These are phyloP conservation scores for Austroboletus novae-zelandiae DNA, from an alignment of 1,284 basidiomycete species.

Conservation along the genomic window DNA sequence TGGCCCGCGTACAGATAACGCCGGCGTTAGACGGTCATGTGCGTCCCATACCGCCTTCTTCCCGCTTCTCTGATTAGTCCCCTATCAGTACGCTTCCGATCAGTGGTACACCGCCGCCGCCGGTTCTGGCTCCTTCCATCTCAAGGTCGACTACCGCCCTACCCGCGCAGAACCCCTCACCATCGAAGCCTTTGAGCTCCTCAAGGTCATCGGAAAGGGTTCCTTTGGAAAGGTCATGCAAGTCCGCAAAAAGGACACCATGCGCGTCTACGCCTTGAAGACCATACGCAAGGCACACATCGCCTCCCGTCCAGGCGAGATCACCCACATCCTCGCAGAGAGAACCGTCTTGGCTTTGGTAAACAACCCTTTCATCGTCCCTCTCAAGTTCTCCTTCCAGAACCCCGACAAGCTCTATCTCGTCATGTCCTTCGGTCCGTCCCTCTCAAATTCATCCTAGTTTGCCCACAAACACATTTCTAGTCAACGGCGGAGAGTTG, in stretches of 20 bases:
- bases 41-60: slow-evolving; percentile 27
- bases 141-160: slow-evolving; percentile 94
- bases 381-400: slow-evolving; percentile 99
- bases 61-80: slow-evolving; percentile 3
- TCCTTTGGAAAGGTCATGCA: slow-evolving; percentile 99
- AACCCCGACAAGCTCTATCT: slow-evolving; percentile 97
- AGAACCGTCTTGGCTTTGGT: slow-evolving; percentile 95
- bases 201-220: slow-evolving; percentile 98
- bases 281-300: slow-evolving; percentile 99
- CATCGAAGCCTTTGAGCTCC: slow-evolving; percentile 94
- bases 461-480: slow-evolving; percentile 3
- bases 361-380: slow-evolving; percentile 99
- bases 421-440: slow-evolving; percentile 88
- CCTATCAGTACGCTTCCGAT: slow-evolving; percentile 61
- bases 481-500: slow-evolving; percentile 95
- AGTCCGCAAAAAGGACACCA: slow-evolving; percentile 97
- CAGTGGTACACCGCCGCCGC: slow-evolving; percentile 89
- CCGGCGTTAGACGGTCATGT: slow-evolving; percentile 82
- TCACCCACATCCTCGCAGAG: slow-evolving; percentile 98
- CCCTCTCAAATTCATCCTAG: neutral
- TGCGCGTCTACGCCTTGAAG: slow-evolving; percentile 97
- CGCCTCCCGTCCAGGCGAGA: slow-evolving; percentile 92
- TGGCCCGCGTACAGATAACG: slow-evolving; percentile 88
- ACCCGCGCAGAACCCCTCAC: slow-evolving; percentile 80
- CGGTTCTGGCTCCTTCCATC: slow-evolving; percentile 90